A percentile compares a stretch with the other conserved stretches of the same genome.
Evolutionary conservation across 495 filamentous ascomycete genomes (phyloP).

Genomic region (Neurospora sp.): DNA sequence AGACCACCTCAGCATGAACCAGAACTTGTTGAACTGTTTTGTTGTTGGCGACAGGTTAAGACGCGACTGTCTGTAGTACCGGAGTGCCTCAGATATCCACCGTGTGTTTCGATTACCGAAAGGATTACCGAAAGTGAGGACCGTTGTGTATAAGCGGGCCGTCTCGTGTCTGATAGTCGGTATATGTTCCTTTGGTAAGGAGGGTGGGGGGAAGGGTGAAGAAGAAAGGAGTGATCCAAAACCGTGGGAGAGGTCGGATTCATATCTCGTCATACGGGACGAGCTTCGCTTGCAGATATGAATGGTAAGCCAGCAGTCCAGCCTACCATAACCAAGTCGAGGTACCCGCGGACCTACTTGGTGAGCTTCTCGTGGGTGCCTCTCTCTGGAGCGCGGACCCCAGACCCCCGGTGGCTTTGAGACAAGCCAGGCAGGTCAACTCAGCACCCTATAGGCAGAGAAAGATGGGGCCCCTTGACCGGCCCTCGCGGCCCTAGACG

Average conservation of each 20-base stretch:
- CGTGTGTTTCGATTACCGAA: not conserved
- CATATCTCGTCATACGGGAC: constrained; percentile 20
- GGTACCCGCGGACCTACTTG: not conserved
- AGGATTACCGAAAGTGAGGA: not conserved
- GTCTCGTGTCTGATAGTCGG: not conserved
- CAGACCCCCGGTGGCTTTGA: not conserved
- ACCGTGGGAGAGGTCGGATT: constrained; percentile 22
- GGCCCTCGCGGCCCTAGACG: not conserved
- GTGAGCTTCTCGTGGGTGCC: not conserved
- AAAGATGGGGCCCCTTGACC: not conserved
- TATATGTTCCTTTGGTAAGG: not conserved
- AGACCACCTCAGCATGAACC: not conserved
- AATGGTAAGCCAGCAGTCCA: not conserved
- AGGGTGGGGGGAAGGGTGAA: constrained; percentile 5
- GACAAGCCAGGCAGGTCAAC: not conserved
- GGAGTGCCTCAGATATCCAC: not conserved
- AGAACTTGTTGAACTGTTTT: not conserved
- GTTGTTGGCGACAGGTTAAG: not conserved
- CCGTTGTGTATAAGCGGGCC: not conserved
- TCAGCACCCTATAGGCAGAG: not conserved
- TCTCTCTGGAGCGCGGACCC: not conserved
- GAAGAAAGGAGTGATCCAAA: constrained; percentile 14
- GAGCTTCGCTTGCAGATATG: constrained; percentile 9
- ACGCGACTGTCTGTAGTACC: not conserved
- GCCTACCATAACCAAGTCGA: not conserved